Percentiles rank a stretch among this genome's conserved stretches.
Evolutionary conservation across 768 basidiomycete genomes (phyloP).

Genomic region (Mycena venus): DNA sequence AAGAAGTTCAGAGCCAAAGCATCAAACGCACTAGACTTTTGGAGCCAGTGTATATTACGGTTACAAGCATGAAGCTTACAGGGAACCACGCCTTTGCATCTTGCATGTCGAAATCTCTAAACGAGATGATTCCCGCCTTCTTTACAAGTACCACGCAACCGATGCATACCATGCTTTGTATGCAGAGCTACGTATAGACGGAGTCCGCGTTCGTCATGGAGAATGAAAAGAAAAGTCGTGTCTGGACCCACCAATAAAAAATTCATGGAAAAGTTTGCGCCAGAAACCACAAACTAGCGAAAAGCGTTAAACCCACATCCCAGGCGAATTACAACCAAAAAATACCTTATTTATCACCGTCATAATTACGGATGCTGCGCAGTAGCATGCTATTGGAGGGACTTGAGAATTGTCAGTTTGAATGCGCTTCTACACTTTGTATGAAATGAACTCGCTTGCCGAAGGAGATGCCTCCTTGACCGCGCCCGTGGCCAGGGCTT

Average conservation of each 20-base stretch:
- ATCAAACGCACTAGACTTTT: constrained; percentile 87
- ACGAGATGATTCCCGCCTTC: constrained; percentile 81
- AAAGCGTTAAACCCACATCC: background rate
- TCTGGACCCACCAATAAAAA: constrained; percentile 71
- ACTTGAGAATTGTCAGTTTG: constrained; percentile 56
- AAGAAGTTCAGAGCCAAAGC: background rate
- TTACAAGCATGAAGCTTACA: constrained; percentile 91
- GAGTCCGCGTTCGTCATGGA: background rate
- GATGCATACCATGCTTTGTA: constrained; percentile 92
- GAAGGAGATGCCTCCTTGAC: constrained; percentile 37
- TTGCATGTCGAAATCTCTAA: constrained; percentile 83
- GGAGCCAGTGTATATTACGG: constrained; percentile 97
- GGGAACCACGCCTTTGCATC: constrained; percentile 97
- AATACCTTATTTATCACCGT: constrained; percentile 95
- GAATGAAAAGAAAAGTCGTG: background rate
- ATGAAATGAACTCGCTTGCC: constrained; percentile 2
- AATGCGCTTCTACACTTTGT: background rate
- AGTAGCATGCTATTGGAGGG: constrained; percentile 89
- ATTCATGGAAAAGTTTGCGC: constrained; percentile 94
- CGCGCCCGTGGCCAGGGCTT: constrained; percentile 51
- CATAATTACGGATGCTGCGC: constrained; percentile 94
- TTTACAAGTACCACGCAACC: constrained; percentile 82
- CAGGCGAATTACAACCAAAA: background rate
- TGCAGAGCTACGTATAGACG: constrained; percentile 66
- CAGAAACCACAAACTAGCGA: constrained; percentile 94